phyloP scores from a whole-genome alignment of 2,329 filamentous ascomycete genomes.

The Colletotrichum agaves region DNA sequence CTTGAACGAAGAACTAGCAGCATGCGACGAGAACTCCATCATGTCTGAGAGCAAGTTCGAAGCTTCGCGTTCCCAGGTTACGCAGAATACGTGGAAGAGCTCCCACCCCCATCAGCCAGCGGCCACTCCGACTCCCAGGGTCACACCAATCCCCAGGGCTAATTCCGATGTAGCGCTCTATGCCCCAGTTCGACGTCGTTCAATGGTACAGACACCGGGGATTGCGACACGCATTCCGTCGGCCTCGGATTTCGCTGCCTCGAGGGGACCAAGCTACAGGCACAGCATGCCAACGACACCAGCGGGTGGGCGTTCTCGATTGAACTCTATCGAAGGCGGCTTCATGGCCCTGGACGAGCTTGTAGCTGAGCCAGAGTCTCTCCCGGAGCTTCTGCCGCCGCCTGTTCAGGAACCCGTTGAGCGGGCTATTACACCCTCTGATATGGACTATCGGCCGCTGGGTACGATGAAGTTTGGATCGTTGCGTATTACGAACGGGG shows the following conservation, averaged over 20 bases:
- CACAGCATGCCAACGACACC: constrained; percentile 53
- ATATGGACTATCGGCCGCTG: constrained; percentile 68
- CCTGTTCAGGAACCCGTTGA: constrained; percentile 41
- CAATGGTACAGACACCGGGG: constrained; percentile 60
- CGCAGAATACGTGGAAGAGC: constrained; percentile 50
- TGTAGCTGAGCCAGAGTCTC: constrained; percentile 17
- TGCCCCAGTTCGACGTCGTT: constrained; percentile 59
- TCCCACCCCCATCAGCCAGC: constrained; percentile 45
- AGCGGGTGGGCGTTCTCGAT: constrained; percentile 46
- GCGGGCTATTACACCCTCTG: constrained; percentile 61
- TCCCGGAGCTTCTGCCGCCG: constrained; percentile 37
- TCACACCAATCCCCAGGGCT: constrained; percentile 48
- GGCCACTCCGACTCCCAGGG: constrained; percentile 28
- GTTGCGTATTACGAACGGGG: constrained; percentile 70
- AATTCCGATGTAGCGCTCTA: constrained; percentile 61
- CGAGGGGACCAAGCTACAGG: constrained; percentile 48
- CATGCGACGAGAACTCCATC: constrained; percentile 46
- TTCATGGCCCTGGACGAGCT: constrained; percentile 10
- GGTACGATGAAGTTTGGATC: constrained; percentile 72
- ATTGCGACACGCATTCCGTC: constrained; percentile 55
- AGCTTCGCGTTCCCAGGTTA: constrained; percentile 44
- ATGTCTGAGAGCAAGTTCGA: constrained; percentile 49
- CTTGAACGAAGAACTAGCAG: constrained; percentile 47
- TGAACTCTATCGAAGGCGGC: constrained; percentile 53
- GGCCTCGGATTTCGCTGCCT: constrained; percentile 32